Conservation (phyloP, 1,284 basidiomycete species). For the Ustilago trichophora region DNA sequence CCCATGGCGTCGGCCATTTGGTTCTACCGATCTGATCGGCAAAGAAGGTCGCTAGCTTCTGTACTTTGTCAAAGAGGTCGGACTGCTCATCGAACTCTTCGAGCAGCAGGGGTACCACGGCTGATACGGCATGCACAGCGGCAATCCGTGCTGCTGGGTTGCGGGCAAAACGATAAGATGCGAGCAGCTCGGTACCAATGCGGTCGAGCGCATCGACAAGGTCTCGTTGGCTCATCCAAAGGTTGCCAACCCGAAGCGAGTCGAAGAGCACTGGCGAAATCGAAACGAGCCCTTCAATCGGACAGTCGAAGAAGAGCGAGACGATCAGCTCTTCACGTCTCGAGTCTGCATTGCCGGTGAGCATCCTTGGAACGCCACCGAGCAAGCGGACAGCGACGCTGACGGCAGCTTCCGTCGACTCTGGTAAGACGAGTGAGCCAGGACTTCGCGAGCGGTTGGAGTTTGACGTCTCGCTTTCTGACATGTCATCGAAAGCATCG, state of each 20-base stretch:
- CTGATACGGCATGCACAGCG: slow-evolving; percentile 11
- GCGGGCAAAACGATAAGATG: slow-evolving; percentile 22
- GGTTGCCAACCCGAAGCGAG: slow-evolving; percentile 2
- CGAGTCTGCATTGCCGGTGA: slow-evolving; percentile 8
- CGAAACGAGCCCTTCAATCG: slow-evolving; percentile 4
- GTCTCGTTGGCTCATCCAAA: slow-evolving; percentile 35
- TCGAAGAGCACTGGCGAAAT: slow-evolving; percentile 23
- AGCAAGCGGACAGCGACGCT: slow-evolving; percentile 11
- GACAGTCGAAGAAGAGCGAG: slow-evolving; percentile 22
- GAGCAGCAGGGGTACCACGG: slow-evolving; percentile 19
- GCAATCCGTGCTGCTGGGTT: slow-evolving; percentile 17
- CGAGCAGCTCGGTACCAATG: slow-evolving; percentile 35
- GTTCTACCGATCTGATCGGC: slow-evolving; percentile 27
- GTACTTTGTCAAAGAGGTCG: slow-evolving; percentile 39
- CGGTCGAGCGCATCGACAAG: slow-evolving; percentile 35
- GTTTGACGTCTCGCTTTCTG: slow-evolving; percentile 11
- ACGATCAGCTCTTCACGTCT: slow-evolving; percentile 21
- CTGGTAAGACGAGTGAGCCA: background rate
- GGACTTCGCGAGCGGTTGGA: background rate
- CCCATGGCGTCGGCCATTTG: slow-evolving; percentile 35
- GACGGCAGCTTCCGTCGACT: slow-evolving; percentile 5
- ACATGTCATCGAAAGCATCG: slow-evolving; percentile 29
- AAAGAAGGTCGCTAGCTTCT: slow-evolving; percentile 31
- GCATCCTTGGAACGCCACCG: slow-evolving; percentile 12
- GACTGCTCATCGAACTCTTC: slow-evolving; percentile 13